Evolutionary conservation across 805 yeast genomes (phyloP).

Genomic region (Helenozyma rhizophorensis): DNA sequence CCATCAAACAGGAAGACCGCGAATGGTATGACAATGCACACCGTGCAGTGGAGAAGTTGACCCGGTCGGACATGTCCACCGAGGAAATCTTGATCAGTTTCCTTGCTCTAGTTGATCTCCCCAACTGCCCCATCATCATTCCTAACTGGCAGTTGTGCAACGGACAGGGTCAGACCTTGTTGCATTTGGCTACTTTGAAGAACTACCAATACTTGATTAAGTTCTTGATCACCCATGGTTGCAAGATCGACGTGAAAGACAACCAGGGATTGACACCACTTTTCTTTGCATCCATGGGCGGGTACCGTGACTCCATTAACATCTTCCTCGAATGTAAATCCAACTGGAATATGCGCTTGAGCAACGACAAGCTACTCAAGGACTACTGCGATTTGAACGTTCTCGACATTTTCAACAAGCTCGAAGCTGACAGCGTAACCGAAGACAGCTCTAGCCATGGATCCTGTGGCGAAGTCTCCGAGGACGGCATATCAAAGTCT

Average conservation of each 20-base stretch:
- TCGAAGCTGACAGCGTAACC: slow-evolving; percentile 14
- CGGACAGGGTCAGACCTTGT: slow-evolving; percentile 76
- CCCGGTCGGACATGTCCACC: slow-evolving; percentile 42
- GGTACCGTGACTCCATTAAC: slow-evolving; percentile 63
- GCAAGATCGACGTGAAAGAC: slow-evolving; percentile 69
- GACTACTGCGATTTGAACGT: slow-evolving; percentile 45
- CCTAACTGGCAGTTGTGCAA: slow-evolving; percentile 84
- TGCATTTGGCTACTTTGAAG: slow-evolving; percentile 79
- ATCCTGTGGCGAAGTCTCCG: slow-evolving; percentile 10
- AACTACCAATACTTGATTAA: slow-evolving; percentile 62
- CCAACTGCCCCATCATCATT: slow-evolving; percentile 53
- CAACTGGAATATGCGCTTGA: slow-evolving; percentile 46
- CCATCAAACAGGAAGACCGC: slow-evolving; percentile 20
- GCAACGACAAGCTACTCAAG: slow-evolving; percentile 42
- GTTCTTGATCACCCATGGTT: slow-evolving; percentile 62
- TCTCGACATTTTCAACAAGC: slow-evolving; percentile 33
- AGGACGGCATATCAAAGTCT: slow-evolving; percentile 24
- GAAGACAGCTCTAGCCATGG: slow-evolving; percentile 8
- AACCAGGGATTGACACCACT: slow-evolving; percentile 81
- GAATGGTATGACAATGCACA: slow-evolving; percentile 55
- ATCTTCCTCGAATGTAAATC: slow-evolving; percentile 63
- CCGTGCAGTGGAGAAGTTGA: slow-evolving; percentile 43
- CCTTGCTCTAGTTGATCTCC: slow-evolving; percentile 57
- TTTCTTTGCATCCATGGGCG: slow-evolving; percentile 78
- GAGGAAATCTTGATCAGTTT: slow-evolving; percentile 49